phyloP scores from a whole-genome alignment of 441 rosid genomes.

The Hypseocharis bilobata region DNA sequence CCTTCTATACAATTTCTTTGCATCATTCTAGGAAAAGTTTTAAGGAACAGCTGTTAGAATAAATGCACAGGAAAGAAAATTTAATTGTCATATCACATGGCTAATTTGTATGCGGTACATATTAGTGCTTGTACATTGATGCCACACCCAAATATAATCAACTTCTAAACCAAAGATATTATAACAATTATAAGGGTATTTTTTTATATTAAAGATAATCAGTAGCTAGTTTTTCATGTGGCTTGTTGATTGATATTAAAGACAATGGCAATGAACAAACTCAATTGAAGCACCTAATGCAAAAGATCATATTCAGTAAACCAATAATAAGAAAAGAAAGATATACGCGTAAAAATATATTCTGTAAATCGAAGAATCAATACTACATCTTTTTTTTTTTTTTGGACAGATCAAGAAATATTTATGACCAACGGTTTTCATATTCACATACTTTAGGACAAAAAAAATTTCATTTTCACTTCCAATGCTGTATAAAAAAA shows the following conservation, averaged over 20 bases:
- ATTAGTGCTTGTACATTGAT: neutral
- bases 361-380: neutral
- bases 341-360: neutral
- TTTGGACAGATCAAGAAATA: neutral
- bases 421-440: neutral
- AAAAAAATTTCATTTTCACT: neutral
- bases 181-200: neutral
- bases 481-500: neutral
- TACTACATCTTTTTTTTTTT: neutral
- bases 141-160: neutral
- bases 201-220: neutral
- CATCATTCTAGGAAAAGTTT: conserved; percentile 37
- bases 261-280: neutral
- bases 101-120: too few species aligned
- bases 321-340: neutral
- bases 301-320: neutral
- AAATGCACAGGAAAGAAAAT: conserved; percentile 3
- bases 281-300: neutral
- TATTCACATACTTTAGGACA: neutral
- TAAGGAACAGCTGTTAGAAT: conserved; percentile 5
- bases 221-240: too few species aligned
- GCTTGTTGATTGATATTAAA: too few species aligned
- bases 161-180: neutral
- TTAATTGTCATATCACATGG: neutral
- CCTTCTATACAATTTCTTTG: conserved; percentile 45